Conservation (phyloP, 2,329 filamentous ascomycete genomes). For the Monosporascus sp. region DNA sequence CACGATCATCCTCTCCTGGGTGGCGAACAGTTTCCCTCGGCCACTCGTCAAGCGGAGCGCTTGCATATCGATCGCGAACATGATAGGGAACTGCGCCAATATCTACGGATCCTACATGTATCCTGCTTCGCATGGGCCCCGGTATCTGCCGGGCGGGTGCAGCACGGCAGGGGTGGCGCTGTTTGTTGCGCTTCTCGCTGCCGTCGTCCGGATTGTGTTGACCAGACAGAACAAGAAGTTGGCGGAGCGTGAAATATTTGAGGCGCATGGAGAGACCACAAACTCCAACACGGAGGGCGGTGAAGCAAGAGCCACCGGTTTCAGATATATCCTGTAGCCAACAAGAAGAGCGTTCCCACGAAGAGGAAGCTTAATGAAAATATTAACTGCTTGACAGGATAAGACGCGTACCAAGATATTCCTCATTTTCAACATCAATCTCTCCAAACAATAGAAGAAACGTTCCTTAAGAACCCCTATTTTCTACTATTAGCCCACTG, state of each 20-base stretch:
- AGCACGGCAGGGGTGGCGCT: conserved; percentile 60
- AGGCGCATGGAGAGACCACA: conserved; percentile 12
- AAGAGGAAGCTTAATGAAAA: too few relatives aligned
- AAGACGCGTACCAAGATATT: too few relatives aligned
- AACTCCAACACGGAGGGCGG: conserved; percentile 3
- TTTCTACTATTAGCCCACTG: too few relatives aligned
- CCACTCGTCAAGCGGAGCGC: conserved; percentile 63
- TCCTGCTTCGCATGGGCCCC: conserved; percentile 33
- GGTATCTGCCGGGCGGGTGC: conserved; percentile 49
- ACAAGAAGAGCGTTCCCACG: too few relatives aligned
- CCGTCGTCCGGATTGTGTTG: conserved; percentile 49
- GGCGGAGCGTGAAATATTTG: conserved; percentile 37
- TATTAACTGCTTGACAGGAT: too few relatives aligned
- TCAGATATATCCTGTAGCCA: conserved; percentile 25
- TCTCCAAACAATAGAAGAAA: too few relatives aligned
- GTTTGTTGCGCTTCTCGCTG: conserved; percentile 50
- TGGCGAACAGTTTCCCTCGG: conserved; percentile 67
- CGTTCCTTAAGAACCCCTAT: too few relatives aligned
- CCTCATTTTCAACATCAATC: too few relatives aligned
- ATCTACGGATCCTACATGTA: conserved; percentile 47
- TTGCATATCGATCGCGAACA: conserved; percentile 61
- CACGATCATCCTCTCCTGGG: conserved; percentile 59
- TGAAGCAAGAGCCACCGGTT: conserved; percentile 18
- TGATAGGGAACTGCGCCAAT: conserved; percentile 56
- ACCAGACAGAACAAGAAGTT: conserved; percentile 57